These are phyloP conservation scores for Russula brevipes DNA, from an alignment of 768 basidiomycete species.

Conservation along the genomic window DNA sequence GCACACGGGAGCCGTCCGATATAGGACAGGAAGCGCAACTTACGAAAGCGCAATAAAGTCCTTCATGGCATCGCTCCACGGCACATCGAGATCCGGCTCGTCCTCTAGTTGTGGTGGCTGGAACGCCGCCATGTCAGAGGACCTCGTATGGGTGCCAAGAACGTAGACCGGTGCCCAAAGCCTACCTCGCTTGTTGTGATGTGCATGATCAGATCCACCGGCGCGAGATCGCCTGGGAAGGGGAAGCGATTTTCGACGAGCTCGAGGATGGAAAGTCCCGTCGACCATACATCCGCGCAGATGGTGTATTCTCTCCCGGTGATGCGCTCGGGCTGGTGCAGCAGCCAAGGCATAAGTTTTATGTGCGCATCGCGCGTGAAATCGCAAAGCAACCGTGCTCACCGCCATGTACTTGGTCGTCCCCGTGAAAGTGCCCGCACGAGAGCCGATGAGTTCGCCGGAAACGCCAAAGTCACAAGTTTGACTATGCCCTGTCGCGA, in stretches of 20 bases:
- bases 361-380: not conserved
- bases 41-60: slow-evolving; percentile 78
- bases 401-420: slow-evolving; percentile 97
- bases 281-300: slow-evolving; percentile 91
- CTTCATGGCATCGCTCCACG: slow-evolving; percentile 77
- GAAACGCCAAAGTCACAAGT: slow-evolving; percentile 93
- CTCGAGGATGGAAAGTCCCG: slow-evolving; percentile 86
- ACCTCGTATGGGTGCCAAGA: not conserved
- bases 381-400: slow-evolving; percentile 12
- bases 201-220: slow-evolving; percentile 82
- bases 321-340: slow-evolving; percentile 76
- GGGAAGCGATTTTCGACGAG: slow-evolving; percentile 87
- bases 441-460: slow-evolving; percentile 78
- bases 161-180: not conserved
- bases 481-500: slow-evolving; percentile 83
- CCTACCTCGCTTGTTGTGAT: slow-evolving; percentile 67
- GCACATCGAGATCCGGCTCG: slow-evolving; percentile 40
- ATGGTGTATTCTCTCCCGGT: slow-evolving; percentile 85
- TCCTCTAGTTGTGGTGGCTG: slow-evolving; percentile 71
- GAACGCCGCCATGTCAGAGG: not conserved
- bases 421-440: slow-evolving; percentile 89
- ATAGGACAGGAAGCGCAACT: slow-evolving; percentile 28
- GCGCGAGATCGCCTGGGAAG: slow-evolving; percentile 76
- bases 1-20: not conserved
- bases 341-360: not conserved